Evolutionary conservation across 495 filamentous ascomycete genomes (phyloP).

Genomic region (Achaetomiella virescens): DNA sequence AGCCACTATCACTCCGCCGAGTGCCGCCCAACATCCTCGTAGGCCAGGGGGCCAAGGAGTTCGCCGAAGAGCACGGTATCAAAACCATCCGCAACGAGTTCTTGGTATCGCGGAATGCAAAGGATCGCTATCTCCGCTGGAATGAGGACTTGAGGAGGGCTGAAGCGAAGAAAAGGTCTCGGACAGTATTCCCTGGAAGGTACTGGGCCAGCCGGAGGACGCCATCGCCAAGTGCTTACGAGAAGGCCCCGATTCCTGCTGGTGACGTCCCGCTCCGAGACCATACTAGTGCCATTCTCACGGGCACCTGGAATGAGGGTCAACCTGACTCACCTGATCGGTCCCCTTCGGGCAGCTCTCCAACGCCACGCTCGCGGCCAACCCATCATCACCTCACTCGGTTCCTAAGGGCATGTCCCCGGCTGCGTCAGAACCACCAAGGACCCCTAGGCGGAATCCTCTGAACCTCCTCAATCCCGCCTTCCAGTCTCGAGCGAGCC

Average conservation of each 20-base stretch:
- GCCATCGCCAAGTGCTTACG: conserved; percentile 19
- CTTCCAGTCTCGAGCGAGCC: conserved; percentile 16
- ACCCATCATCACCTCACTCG: conserved; percentile 9
- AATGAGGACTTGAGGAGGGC: conserved; percentile 61
- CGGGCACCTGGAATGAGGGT: conserved; percentile 55
- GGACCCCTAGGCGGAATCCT: conserved; percentile 4
- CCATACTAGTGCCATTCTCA: conserved; percentile 46
- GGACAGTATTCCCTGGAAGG: not conserved
- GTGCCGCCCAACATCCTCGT: conserved; percentile 91
- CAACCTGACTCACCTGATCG: conserved; percentile 47
- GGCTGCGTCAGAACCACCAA: not conserved
- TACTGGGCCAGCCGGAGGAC: conserved; percentile 8
- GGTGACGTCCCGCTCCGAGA: conserved; percentile 29
- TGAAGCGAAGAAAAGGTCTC: conserved; percentile 24
- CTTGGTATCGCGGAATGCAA: conserved; percentile 67
- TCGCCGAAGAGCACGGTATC: conserved; percentile 73
- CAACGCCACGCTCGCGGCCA: not conserved
- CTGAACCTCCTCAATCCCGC: conserved; percentile 10
- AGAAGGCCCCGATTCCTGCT: conserved; percentile 13
- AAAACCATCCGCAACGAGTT: conserved; percentile 60
- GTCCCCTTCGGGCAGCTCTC: conserved; percentile 13
- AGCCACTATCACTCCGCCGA: conserved; percentile 68
- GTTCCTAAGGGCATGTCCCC: not conserved
- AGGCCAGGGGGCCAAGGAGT: conserved; percentile 74
- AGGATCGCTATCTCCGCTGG: conserved; percentile 72